Conservation (phyloP, 495 filamentous ascomycete species). For the Xylaria grammica region DNA sequence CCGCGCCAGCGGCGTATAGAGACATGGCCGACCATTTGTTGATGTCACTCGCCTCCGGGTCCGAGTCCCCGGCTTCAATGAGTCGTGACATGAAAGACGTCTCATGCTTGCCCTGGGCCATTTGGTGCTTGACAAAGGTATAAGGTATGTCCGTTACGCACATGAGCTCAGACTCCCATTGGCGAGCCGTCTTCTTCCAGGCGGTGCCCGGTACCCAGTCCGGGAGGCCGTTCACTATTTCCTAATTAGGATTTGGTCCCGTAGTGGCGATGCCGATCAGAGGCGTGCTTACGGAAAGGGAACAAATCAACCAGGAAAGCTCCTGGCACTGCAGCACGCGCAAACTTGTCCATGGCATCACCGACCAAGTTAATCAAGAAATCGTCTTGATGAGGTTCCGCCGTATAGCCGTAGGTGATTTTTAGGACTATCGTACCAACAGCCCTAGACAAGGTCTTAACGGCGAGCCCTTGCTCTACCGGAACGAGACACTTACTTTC, state of each 20-base stretch:
- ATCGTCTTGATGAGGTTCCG: slow-evolving; percentile 47
- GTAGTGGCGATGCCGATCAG: not conserved
- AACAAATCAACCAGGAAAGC: slow-evolving; percentile 51
- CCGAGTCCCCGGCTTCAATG: slow-evolving; percentile 33
- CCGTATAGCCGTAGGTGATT: slow-evolving; percentile 55
- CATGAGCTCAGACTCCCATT: slow-evolving; percentile 34
- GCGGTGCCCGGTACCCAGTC: slow-evolving; percentile 55
- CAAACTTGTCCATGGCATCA: slow-evolving; percentile 47
- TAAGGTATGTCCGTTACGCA: slow-evolving; percentile 43
- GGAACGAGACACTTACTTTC: slow-evolving; percentile 33
- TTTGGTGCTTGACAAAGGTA: slow-evolving; percentile 51
- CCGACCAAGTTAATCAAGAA: slow-evolving; percentile 49
- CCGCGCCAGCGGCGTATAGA: slow-evolving; percentile 55
- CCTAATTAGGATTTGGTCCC: not conserved
- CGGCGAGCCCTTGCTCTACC: not conserved
- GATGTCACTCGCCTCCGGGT: slow-evolving; percentile 37
- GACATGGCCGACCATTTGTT: slow-evolving; percentile 52
- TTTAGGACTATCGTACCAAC: slow-evolving; percentile 53
- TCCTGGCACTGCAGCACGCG: slow-evolving; percentile 41
- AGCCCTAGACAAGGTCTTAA: slow-evolving; percentile 23
- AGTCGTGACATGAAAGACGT: slow-evolving; percentile 48
- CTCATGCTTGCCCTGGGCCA: slow-evolving; percentile 39
- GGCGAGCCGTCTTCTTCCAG: slow-evolving; percentile 46
- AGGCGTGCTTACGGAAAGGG: slow-evolving; percentile 27
- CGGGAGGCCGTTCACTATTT: slow-evolving; percentile 45